Evolutionary conservation across 139 green algal species (phyloP), one percentile per base, ranked within the genome.

Genomic region (Chloropicon primus): DNA sequence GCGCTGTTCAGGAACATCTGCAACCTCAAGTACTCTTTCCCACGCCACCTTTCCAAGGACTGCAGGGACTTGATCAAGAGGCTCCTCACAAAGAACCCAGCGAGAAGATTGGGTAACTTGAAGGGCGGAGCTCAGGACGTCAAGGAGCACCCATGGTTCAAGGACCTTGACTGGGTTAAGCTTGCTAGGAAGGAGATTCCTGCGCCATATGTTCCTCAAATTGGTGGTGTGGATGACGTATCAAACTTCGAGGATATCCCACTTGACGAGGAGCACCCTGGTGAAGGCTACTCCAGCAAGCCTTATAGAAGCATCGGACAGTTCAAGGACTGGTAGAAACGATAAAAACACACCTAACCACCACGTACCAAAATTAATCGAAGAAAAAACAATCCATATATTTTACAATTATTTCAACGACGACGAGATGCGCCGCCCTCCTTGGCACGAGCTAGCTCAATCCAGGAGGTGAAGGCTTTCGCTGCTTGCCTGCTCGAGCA

Each of bases 41-140:
- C 83, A 21, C 24, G 28, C 0, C 80, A 88, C 77, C 79, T 91
- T 24, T 86, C 80, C 2, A 72, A 83, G 1, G 78, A 81, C 21
- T 86, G 83, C 0, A 21, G 53, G 0, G 83, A 89, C 82, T 74
- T 94, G 2, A 28, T 92, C 73, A 73, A 80, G 25, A 74, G 81
- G 10, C 80, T 94, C 62, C 83, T 92, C 53, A 28, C 78, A 23
- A 29, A 29, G 21, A 84, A 91, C 73, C 83, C 87, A 0, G 27
- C 22, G 1, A 26, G 76, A 0, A 77, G 87, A 2, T 24, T 89
- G 0, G 86, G 86, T 21, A 80, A 0, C 79, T 76, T 77, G 41
- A 78, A 29, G 41, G 41, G 41, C 10, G 41, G 41, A 62, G 41
- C 41, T 17, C 41, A 62, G 41, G 41, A 62, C 41, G 41, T 62